These are phyloP conservation scores for Arabidopsis arenosa DNA, from an alignment of 345 rosid species.

Conservation along the genomic window DNA sequence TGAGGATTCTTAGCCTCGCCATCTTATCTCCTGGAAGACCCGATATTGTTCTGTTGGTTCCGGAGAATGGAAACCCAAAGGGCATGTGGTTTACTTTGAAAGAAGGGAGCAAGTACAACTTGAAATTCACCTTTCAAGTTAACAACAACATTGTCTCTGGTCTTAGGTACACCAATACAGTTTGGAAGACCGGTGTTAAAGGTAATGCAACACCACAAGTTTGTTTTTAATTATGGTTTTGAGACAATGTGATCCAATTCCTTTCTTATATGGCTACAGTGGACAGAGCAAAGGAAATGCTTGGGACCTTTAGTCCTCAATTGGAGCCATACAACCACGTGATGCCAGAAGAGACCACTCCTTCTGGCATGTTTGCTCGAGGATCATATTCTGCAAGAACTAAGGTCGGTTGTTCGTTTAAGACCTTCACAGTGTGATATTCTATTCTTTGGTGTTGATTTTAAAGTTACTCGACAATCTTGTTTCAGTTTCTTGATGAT, in stretches of 20 bases:
- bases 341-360: conserved; percentile 75
- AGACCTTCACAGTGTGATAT: neutral
- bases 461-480: neutral
- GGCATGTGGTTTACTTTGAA: conserved; percentile 79
- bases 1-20: conserved; percentile 63
- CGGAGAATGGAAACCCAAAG: conserved; percentile 61
- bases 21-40: conserved; percentile 67
- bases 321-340: conserved; percentile 65
- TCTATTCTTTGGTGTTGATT: neutral
- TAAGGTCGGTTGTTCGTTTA: conserved; percentile 51
- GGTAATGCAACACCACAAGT: conserved; percentile 43
- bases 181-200: conserved; percentile 76
- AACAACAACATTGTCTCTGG: conserved; percentile 85
- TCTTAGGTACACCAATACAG: conserved; percentile 75
- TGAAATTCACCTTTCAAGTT: conserved; percentile 70
- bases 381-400: conserved; percentile 80
- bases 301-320: conserved; percentile 84
- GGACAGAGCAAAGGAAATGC: conserved; percentile 73
- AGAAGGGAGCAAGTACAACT: conserved; percentile 69
- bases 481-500: conserved; percentile 73
- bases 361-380: conserved; percentile 76
- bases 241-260: conserved; percentile 17
- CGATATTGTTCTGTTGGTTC: conserved; percentile 66
- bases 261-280: conserved; percentile 47
- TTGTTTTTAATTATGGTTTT: conserved; percentile 3